phyloP scores from a whole-genome alignment of 2,329 filamentous ascomycete species.

The Epichloe scottii region DNA sequence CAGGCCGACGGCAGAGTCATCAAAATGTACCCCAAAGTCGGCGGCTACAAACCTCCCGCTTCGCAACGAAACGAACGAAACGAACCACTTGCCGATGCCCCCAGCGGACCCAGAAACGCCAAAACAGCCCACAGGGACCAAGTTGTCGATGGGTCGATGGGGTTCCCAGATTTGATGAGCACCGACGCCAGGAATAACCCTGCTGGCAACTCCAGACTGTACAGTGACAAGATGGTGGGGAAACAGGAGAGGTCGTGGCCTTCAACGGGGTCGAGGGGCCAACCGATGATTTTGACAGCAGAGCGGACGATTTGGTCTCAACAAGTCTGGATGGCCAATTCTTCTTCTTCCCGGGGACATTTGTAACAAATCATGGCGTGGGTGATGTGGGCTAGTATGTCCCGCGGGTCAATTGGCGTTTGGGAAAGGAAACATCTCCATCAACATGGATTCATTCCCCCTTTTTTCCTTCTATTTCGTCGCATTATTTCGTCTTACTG shows the following conservation, averaged over 20 bases:
- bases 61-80: slow-evolving; percentile 12
- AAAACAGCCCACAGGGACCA: slow-evolving; percentile 20
- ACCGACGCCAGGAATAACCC: slow-evolving; percentile 11
- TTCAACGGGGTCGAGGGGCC: slow-evolving; percentile 10
- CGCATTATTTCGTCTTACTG: too few species aligned
- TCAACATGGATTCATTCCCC: too few species aligned
- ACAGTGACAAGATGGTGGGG: slow-evolving; percentile 36
- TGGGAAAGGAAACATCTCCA: too few species aligned
- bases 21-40: slow-evolving; percentile 58
- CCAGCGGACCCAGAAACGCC: slow-evolving; percentile 17
- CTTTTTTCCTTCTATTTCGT: too few species aligned
- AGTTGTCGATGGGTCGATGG: slow-evolving; percentile 40
- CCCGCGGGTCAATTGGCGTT: too few species aligned
- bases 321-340: too few species aligned
- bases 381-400: too few species aligned
- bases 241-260: slow-evolving; percentile 16
- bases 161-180: slow-evolving; percentile 38
- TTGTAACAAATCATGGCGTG: not conserved
- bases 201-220: slow-evolving; percentile 30
- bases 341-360: not conserved
- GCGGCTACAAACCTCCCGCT: slow-evolving; percentile 22
- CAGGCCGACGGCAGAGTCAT: slow-evolving; percentile 64
- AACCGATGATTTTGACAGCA: not conserved
- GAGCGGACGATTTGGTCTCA: not conserved
- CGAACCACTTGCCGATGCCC: slow-evolving; percentile 18